Base-by-base conservation (phyloP, 2,329 filamentous ascomycete species). In the Curvularia eragrostidis region DNA sequence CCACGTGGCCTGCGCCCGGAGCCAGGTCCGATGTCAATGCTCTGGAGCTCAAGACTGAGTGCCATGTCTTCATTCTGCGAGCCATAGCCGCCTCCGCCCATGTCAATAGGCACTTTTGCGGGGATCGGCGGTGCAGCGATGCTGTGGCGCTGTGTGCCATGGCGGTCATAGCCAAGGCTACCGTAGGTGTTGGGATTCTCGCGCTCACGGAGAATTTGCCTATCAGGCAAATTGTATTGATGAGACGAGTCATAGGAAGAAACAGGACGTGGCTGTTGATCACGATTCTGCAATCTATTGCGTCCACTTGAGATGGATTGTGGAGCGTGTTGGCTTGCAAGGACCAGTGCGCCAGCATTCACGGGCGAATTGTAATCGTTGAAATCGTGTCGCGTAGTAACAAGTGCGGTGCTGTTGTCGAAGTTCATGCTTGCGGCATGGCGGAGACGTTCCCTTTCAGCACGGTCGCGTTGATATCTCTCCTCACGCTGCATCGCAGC, bases 1-100 rank as follows among this genome's bases (percentile, higher is more conserved):
- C 56, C 49, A 13, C 65, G 52, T 57, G 63, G 53, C 56, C 59
- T 53, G 36, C 65, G 49, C 63, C 68, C 67, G 50, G 65, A 62
- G 4, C 70, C 66, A 24, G 71, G 66, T 12, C 80, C 78, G 60
- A 82, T 77, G 60, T 82, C 80, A 59, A 82, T 81, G 62, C 73
- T 77, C 60, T 75, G 87, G 82, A 93, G 84, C 77, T 93, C 90
- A 62, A 91, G 82, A 75, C 89, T 84, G 51, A 93, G 77, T 19
- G 88, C 85, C 75, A 82, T 81, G 55, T 83, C 57, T 24, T 53
- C 54, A 13, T 57, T 59, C 38, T 50, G 54, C 5, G 44, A 34
- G 2, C 54, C 57, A 32, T 59, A 59, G 12, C 49, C 53, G 30
- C 52, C 54, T 7, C 62, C 46, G 1, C 61, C 60, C 38, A 58